phyloP scores from a whole-genome alignment of 257 asterid species.

The Coffea eugenioides region DNA sequence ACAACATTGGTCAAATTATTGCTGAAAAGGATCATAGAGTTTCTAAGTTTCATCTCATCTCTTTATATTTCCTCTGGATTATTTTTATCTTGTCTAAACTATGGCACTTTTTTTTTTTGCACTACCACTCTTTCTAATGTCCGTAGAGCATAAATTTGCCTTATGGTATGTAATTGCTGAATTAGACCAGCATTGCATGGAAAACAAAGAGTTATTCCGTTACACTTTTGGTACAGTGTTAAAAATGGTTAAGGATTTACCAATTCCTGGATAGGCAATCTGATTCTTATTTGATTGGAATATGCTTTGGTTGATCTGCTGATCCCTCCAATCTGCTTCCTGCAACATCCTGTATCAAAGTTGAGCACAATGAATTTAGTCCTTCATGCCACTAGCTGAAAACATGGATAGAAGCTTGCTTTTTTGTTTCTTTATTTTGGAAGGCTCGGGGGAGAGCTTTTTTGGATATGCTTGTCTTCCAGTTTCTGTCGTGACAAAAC shows the following conservation, averaged over 20 bases:
- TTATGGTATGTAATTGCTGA: background rate
- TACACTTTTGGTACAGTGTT: background rate
- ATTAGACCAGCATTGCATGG: background rate
- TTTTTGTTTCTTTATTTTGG: background rate
- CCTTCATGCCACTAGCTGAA: background rate
- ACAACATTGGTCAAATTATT: background rate
- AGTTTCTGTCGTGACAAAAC: background rate
- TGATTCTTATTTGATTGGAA: background rate
- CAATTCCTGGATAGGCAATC: constrained; percentile 3
- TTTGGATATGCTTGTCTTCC: background rate
- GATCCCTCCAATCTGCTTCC: background rate
- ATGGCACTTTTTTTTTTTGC: background rate
- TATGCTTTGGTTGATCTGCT: background rate
- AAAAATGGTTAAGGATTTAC: background rate
- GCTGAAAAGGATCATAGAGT: background rate
- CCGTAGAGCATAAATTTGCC: background rate
- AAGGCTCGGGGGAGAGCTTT: no score
- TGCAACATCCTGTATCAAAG: background rate
- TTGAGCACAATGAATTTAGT: background rate
- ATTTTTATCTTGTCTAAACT: background rate
- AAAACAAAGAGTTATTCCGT: background rate
- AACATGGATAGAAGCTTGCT: background rate
- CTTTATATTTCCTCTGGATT: background rate
- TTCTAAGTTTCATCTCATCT: background rate
- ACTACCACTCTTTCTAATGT: background rate